Evolutionary conservation across 2,329 filamentous ascomycete genomes (phyloP).

Genomic region (Fragosphaeria purpurea): DNA sequence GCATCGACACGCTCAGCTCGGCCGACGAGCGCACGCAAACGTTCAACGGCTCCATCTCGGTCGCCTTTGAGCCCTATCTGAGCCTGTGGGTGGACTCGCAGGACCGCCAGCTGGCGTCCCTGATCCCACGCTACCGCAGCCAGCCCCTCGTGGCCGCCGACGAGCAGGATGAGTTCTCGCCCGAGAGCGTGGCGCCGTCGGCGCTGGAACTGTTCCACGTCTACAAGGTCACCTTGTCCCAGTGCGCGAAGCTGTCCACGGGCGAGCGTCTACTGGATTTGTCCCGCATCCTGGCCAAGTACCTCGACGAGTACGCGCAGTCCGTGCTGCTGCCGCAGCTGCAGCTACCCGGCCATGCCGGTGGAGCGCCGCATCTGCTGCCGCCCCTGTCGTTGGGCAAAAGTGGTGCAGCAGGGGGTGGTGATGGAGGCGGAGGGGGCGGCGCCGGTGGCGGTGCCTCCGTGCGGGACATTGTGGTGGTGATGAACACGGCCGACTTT

Average conservation of each 20-base stretch:
- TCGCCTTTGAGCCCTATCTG: constrained; percentile 94
- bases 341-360: constrained; percentile 22
- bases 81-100: constrained; percentile 96
- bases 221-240: constrained; percentile 83
- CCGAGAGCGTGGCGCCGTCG: constrained; percentile 80
- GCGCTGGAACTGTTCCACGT: constrained; percentile 97
- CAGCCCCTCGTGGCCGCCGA: constrained; percentile 72
- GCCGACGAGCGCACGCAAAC: constrained; percentile 63
- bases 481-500: constrained; percentile 95
- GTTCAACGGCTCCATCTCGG: constrained; percentile 86
- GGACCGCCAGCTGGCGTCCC: constrained; percentile 71
- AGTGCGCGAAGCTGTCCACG: constrained; percentile 93
- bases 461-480: constrained; percentile 70
- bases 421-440: not conserved
- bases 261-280: constrained; percentile 79
- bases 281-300: constrained; percentile 77
- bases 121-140: constrained; percentile 80
- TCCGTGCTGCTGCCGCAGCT: constrained; percentile 72
- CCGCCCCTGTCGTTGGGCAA: not conserved
- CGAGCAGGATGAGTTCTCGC: constrained; percentile 91
- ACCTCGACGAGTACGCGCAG: constrained; percentile 90
- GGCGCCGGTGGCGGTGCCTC: constrained; percentile 31
- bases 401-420: not conserved
- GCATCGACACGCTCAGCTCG: constrained; percentile 82
- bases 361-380: not conserved